phyloP scores from a whole-genome alignment of 345 rosid genomes.

The Populus tremula region DNA sequence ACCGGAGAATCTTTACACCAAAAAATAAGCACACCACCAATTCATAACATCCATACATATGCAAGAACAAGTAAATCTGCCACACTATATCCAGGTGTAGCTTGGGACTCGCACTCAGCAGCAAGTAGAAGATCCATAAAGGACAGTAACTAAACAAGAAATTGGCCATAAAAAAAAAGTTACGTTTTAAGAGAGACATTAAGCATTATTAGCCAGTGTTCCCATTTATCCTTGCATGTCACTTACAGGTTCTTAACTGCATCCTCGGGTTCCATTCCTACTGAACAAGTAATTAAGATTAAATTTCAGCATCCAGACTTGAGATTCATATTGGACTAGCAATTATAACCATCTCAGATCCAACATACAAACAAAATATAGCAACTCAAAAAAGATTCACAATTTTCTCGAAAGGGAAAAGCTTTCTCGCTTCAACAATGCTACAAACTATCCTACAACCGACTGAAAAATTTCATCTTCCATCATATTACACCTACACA shows the following conservation, averaged over 20 bases:
- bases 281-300: not conserved
- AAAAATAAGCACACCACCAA: not conserved
- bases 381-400: not conserved
- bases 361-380: not conserved
- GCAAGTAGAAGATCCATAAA: not conserved
- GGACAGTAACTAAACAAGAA: not conserved
- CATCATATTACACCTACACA: not conserved
- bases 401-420: not conserved
- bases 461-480: not conserved
- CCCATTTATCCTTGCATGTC: not conserved
- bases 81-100: not conserved
- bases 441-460: not conserved
- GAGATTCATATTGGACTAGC: not conserved
- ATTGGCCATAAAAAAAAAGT: not conserved
- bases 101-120: not conserved
- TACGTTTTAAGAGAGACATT: not conserved
- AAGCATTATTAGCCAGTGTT: not conserved
- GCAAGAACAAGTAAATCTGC: not conserved
- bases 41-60: not conserved
- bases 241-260: not conserved
- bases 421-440: not conserved
- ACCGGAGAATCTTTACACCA: not conserved
- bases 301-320: not conserved
- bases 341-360: not conserved
- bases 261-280: not conserved